A percentile compares a stretch with the other conserved stretches of the same genome.
Evolutionary conservation across 2,329 filamentous ascomycete genomes (phyloP).

Genomic region (Achaetomium macrosporum): DNA sequence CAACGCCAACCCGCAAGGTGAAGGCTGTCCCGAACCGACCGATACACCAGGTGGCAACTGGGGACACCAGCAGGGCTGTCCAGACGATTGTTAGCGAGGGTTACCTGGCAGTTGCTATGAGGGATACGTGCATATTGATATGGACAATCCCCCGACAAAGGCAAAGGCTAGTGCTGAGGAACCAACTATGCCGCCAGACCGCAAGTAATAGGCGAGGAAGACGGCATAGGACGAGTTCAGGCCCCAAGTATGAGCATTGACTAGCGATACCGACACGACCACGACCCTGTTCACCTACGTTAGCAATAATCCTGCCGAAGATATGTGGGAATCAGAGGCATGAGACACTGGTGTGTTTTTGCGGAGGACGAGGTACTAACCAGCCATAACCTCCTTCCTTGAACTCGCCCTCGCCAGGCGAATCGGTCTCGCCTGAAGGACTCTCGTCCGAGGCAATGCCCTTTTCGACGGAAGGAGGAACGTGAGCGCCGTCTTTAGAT

Average conservation of each 20-base stretch:
- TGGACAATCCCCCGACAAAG: slow-evolving; percentile 68
- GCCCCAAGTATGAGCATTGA: slow-evolving; percentile 71
- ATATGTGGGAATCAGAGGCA: not conserved
- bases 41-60: slow-evolving; percentile 57
- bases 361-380: slow-evolving; percentile 28
- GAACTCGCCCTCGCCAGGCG: slow-evolving; percentile 30
- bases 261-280: slow-evolving; percentile 46
- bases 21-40: slow-evolving; percentile 57
- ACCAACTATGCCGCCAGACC: slow-evolving; percentile 54
- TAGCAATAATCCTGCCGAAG: not conserved
- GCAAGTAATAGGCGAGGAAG: slow-evolving; percentile 53
- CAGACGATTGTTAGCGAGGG: not conserved
- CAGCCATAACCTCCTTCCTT: slow-evolving; percentile 57
- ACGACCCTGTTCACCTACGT: slow-evolving; percentile 39
- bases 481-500: not conserved
- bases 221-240: slow-evolving; percentile 60
- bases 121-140: slow-evolving; percentile 42
- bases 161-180: slow-evolving; percentile 63
- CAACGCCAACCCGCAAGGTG: slow-evolving; percentile 58
- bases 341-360: not conserved
- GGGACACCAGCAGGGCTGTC: slow-evolving; percentile 60
- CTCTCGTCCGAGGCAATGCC: slow-evolving; percentile 10
- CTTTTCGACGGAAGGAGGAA: slow-evolving; percentile 1
- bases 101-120: slow-evolving; percentile 22
- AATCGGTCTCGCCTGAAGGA: slow-evolving; percentile 19